Conservation (phyloP, 345 rosid genomes). For the Acer campestre region DNA sequence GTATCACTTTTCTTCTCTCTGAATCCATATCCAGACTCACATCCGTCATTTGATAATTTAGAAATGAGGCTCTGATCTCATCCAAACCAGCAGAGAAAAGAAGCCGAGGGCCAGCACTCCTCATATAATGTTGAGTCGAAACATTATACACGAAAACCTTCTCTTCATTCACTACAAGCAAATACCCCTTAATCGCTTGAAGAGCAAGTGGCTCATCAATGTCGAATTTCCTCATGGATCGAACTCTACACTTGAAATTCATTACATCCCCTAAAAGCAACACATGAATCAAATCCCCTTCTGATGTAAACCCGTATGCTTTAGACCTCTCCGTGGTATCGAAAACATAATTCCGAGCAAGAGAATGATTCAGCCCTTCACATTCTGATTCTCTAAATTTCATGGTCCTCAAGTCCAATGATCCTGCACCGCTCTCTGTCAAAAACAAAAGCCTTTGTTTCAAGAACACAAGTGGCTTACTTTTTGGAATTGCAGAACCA, state of each 20-base stretch:
- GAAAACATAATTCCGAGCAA: conserved; percentile 63
- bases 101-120: conserved; percentile 67
- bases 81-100: conserved; percentile 76
- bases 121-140: conserved; percentile 78
- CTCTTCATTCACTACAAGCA: conserved; percentile 60
- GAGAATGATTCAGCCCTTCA: conserved; percentile 78
- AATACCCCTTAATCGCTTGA: conserved; percentile 84
- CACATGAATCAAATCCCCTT: conserved; percentile 81
- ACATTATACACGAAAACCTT: conserved; percentile 78
- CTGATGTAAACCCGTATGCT: conserved; percentile 87
- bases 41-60: conserved; percentile 48
- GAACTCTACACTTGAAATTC: conserved; percentile 93
- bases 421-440: conserved; percentile 92
- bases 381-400: conserved; percentile 81
- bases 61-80: conserved; percentile 74
- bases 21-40: conserved; percentile 13
- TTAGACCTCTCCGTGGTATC: conserved; percentile 87
- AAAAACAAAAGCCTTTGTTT: conserved; percentile 94
- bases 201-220: conserved; percentile 67
- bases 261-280: conserved; percentile 72
- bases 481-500: conserved; percentile 62
- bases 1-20: conserved; percentile 32
- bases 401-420: conserved; percentile 87
- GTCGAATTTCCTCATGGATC: conserved; percentile 76
- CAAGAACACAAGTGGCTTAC: conserved; percentile 79